Evolutionary conservation across 148 eudicot species (phyloP), one percentile per base, ranked within the genome.

Genomic region (Bassia scoparia): DNA sequence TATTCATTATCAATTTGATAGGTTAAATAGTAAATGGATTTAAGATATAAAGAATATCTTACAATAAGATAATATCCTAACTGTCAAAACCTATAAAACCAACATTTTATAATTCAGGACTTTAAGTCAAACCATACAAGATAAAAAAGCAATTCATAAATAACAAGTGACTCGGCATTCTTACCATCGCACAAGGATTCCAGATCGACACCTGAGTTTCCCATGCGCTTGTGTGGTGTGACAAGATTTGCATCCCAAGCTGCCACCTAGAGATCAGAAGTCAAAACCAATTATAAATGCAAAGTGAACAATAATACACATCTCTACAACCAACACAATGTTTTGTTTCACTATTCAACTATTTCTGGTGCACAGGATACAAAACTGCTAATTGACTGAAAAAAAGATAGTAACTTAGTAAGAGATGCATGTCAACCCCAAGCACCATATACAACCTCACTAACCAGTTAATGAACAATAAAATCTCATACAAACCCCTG

Each of bases 211-310:
- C 78, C 87, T 68, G 89, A 74, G 78, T 95, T 91, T 68, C 98
- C 98, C 98, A 95, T 91, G 62, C 98, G 98, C 80, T 91, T 95
- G 80, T 87, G 98, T 72, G 98, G 96, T 72, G 97, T 80, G 44
- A 95, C 88, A 72, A 95, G 98, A 81, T 95, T 95, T 77, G 98
- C 98, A 86, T 95, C 98, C 98, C 98, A 95, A 70, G 97, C 98
- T 48, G 98, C 98, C 72, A 95, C 86, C 98, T 95, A 72, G 24
- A 74, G 53, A 17, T 54, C 46, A 41, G 12, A 41, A 41, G 46
- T n/a, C 61, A 70, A 15, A 41, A 70, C 44, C 55, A n/a, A 44
- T 4, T 18, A 55, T 33, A 70, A 38, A 74, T 31, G 54, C 20
- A 74, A 79, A 6, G 27, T 61, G 17, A 21, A 27, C 23, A 60